Conservation (phyloP, 805 yeast species). For the Wickerhamiella parazyma region DNA sequence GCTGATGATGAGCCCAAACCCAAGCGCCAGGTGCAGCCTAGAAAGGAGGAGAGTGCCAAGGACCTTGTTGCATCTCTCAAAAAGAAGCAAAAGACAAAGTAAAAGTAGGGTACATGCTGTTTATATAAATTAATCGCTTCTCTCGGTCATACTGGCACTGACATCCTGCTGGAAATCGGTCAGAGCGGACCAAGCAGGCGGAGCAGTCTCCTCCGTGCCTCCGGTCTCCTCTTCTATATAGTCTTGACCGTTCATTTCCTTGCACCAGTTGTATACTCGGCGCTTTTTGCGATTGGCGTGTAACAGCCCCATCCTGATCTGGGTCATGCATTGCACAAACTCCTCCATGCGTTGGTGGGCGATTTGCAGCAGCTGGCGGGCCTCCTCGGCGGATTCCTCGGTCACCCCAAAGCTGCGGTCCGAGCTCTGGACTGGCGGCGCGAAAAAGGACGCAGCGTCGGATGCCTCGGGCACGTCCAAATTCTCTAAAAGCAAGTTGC, state of each 20-base stretch:
- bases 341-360: conserved; percentile 76
- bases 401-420: conserved; percentile 41
- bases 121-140: conserved; percentile 1
- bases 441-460: conserved; percentile 47
- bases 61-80: conserved; percentile 6
- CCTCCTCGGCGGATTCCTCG: conserved; percentile 48
- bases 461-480: conserved; percentile 33
- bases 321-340: conserved; percentile 64
- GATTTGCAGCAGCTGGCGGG: conserved; percentile 62
- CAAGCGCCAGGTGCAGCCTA: background rate
- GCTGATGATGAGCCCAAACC: conserved; percentile 1
- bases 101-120: too few species aligned
- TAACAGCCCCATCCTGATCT: conserved; percentile 59
- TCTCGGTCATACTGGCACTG: conserved; percentile 4
- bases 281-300: conserved; percentile 65
- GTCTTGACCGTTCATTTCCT: conserved; percentile 61
- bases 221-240: conserved; percentile 31
- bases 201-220: conserved; percentile 1
- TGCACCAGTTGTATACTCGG: conserved; percentile 68
- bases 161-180: background rate
- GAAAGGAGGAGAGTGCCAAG: conserved; percentile 1
- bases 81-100: conserved; percentile 4
- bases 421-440: conserved; percentile 37
- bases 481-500: conserved; percentile 36
- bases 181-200: background rate